These are phyloP conservation scores for Nemania serpens DNA, from an alignment of 2,329 filamentous ascomycete genomes.

Conservation along the genomic window DNA sequence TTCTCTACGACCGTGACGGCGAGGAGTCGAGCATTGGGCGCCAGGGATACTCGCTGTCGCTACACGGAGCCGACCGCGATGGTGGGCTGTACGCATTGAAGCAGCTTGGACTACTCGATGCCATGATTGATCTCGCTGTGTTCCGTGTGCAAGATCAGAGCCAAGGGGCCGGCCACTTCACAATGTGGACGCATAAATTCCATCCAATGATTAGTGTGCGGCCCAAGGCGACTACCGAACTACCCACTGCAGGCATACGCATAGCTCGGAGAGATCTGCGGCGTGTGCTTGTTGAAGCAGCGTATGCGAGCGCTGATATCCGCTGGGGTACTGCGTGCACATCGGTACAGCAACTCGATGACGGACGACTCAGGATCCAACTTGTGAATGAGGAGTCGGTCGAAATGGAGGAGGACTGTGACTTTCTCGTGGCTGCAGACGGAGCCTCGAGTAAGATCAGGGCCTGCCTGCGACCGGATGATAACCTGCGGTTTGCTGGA, in stretches of 20 bases:
- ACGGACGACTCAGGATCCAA: slow-evolving; percentile 27
- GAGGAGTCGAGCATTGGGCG: slow-evolving; percentile 38
- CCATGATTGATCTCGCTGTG: slow-evolving; percentile 40
- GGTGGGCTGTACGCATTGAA: slow-evolving; percentile 46
- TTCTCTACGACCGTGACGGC: slow-evolving; percentile 50
- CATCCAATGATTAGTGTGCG: slow-evolving; percentile 42
- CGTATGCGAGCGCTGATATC: slow-evolving; percentile 14
- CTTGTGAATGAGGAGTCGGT: slow-evolving; percentile 34
- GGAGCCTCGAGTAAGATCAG: slow-evolving; percentile 50
- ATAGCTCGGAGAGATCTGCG: slow-evolving; percentile 46
- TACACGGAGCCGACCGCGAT: slow-evolving; percentile 43
- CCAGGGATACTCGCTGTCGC: slow-evolving; percentile 47
- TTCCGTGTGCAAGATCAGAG: slow-evolving; percentile 36
- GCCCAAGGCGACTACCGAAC: slow-evolving; percentile 38
- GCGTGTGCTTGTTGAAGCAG: slow-evolving; percentile 40
- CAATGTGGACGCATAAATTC: slow-evolving; percentile 48
- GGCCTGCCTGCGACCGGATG: slow-evolving; percentile 44
- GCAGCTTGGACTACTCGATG: slow-evolving; percentile 47
- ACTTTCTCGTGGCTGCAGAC: slow-evolving; percentile 52
- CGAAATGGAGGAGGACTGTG: slow-evolving; percentile 39
- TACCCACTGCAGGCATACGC: slow-evolving; percentile 46
- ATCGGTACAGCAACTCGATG: slow-evolving; percentile 22
- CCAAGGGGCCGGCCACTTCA: slow-evolving; percentile 40
- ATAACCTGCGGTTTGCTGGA: slow-evolving; percentile 47
- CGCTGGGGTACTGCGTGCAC: slow-evolving; percentile 23